Conservation (phyloP, 177 flowering plant genomes). For the Vitis hybrid region DNA sequence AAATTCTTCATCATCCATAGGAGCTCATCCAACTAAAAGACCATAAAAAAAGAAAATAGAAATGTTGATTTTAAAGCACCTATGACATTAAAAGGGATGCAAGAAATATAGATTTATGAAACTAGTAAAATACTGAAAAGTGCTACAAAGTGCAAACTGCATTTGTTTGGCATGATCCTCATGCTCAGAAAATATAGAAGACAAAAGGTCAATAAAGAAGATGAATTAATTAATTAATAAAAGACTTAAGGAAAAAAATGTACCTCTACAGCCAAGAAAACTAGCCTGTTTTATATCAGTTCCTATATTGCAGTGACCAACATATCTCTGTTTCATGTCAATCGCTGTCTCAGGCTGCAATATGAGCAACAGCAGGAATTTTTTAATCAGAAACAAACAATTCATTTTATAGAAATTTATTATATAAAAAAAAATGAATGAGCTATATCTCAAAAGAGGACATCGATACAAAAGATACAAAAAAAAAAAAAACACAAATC, state of each 20-base stretch:
- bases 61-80: too few relatives aligned
- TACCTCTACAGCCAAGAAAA: conserved; percentile 91
- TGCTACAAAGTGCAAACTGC: background rate
- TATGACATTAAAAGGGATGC: too few relatives aligned
- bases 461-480: too few relatives aligned
- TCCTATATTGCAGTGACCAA: conserved; percentile 95
- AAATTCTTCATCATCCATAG: background rate
- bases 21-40: background rate
- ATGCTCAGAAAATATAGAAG: background rate
- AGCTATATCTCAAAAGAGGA: too few relatives aligned
- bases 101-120: background rate
- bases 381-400: conserved; percentile 1
- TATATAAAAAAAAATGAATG: too few relatives aligned
- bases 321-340: conserved; percentile 89
- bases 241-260: background rate
- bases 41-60: too few relatives aligned
- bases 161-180: conserved; percentile 3
- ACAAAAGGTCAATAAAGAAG: background rate
- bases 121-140: conserved; percentile 2
- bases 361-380: background rate
- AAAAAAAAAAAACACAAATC: too few relatives aligned
- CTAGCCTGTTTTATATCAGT: conserved; percentile 98
- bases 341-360: conserved; percentile 73
- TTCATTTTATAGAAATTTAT: background rate
- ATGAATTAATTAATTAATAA: background rate